Evolutionary conservation across 2,329 filamentous ascomycete species (phyloP).

Genomic region (Scedosporium minutisporum): DNA sequence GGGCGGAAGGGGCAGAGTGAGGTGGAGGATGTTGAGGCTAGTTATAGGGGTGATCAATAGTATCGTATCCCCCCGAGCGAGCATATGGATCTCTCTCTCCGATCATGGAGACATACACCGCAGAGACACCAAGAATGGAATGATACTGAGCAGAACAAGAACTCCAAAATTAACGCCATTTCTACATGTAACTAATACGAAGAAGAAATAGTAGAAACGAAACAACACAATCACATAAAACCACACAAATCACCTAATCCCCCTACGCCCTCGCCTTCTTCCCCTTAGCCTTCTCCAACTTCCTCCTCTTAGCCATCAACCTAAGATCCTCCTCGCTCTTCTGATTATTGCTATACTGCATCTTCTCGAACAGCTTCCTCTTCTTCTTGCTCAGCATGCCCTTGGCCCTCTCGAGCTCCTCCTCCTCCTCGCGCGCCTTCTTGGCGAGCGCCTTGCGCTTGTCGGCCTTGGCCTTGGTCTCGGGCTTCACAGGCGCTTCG

Average conservation of each 20-base stretch:
- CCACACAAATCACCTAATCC: not conserved
- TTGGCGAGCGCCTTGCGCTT: constrained; percentile 59
- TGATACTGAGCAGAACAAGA: not conserved
- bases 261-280: constrained; percentile 19
- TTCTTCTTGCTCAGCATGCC: constrained; percentile 99
- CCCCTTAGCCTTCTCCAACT: constrained; percentile 55
- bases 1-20: constrained; percentile 15
- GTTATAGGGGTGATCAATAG: not conserved
- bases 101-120: too few species aligned
- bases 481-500: constrained; percentile 33
- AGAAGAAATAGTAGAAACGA: not conserved
- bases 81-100: not conserved
- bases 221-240: not conserved
- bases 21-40: not conserved
- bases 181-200: constrained; percentile 2
- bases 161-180: not conserved
- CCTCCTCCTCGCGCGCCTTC: constrained; percentile 65
- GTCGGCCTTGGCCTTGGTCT: constrained; percentile 55
- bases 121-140: too few species aligned
- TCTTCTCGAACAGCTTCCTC: constrained; percentile 94
- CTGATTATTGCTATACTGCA: constrained; percentile 91
- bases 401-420: constrained; percentile 86
- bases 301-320: constrained; percentile 81
- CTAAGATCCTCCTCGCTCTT: constrained; percentile 83
- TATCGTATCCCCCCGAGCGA: too few species aligned